These are phyloP conservation scores for Puccinia coronata DNA, from an alignment of 1,284 basidiomycete genomes.

Conservation along the genomic window DNA sequence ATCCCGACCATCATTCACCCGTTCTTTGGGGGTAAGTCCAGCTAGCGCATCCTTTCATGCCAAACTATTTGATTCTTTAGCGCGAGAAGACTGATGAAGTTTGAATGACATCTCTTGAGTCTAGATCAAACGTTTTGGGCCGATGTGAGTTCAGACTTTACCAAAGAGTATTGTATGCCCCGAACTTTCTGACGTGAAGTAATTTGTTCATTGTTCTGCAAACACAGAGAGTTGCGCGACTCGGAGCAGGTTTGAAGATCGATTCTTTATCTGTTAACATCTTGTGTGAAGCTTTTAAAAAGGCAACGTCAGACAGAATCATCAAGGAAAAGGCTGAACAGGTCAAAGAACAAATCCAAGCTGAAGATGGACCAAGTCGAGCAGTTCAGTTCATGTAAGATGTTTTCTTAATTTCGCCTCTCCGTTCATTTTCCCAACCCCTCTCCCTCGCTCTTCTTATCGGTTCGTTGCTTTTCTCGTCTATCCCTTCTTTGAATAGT, in stretches of 20 bases:
- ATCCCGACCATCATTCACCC: constrained; percentile 56
- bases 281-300: constrained; percentile 73
- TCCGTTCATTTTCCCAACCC: too few species aligned
- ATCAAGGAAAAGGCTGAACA: constrained; percentile 56
- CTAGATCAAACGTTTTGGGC: constrained; percentile 56
- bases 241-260: constrained; percentile 71
- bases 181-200: too few species aligned
- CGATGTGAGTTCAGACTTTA: constrained; percentile 44
- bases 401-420: too few species aligned
- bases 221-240: constrained; percentile 66
- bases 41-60: too few species aligned
- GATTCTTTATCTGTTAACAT: constrained; percentile 77
- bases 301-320: constrained; percentile 74
- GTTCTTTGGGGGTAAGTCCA: constrained; percentile 55
- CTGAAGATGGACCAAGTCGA: constrained; percentile 54
- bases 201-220: too few species aligned
- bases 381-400: constrained; percentile 55
- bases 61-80: not conserved
- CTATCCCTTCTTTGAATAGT: too few species aligned
- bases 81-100: not conserved
- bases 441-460: too few species aligned
- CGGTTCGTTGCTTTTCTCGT: too few species aligned
- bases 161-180: too few species aligned
- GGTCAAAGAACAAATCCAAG: constrained; percentile 54
- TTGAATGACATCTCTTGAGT: not conserved